Evolutionary conservation across 2,329 filamentous ascomycete genomes (phyloP), one percentile per base, ranked within the genome.

Genomic region (Cladosporium colombiae): DNA sequence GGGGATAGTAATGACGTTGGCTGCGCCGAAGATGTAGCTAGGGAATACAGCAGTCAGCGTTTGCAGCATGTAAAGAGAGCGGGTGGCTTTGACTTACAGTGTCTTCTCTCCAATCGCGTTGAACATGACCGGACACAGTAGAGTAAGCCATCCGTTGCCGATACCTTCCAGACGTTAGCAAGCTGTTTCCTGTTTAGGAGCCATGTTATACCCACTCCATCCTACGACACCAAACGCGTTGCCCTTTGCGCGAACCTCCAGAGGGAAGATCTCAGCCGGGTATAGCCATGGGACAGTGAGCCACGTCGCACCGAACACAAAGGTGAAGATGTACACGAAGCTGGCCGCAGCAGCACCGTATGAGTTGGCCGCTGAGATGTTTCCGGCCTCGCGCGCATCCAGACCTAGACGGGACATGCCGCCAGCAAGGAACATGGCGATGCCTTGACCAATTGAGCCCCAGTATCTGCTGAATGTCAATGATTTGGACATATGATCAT

Each of bases 261-360:
- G 77, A 0, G 81, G 80, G 71, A 83, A 82, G 35, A 83, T 79
- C 59, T 83, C 81, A 6, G 77, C 75, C n/a, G 75, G 80, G 57
- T 82, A 61, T 18, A 62, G 33, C 62, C 57, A 57, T 4, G 55
- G 55, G 3, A 57, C 55, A 3, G 55, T 57, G 14, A 57, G 55
- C 86, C 86, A 89, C 0, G 87, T 88, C 0, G 86, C 86, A 21
- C 86, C 88, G 68, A 90, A 90, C 0, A 88, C 80, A 1, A 82
- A 83, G 0, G 87, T 90, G 75, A 88, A 91, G 56, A 90, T 80
- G 73, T 91, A 92, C 21, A 92, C 87, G 77, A 92, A 90, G 0
- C 86, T 86, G 0, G 87, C 89, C 0, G 89, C 89, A 0, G 89
- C 89, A 3, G 75, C 81, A 13, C 70, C 71, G 53, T 74, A 74